Evolutionary conservation across 108 stramenopile genomes (phyloP), one percentile per base, ranked within the genome.

Genomic region (Phaeodactylum tricornutum): DNA sequence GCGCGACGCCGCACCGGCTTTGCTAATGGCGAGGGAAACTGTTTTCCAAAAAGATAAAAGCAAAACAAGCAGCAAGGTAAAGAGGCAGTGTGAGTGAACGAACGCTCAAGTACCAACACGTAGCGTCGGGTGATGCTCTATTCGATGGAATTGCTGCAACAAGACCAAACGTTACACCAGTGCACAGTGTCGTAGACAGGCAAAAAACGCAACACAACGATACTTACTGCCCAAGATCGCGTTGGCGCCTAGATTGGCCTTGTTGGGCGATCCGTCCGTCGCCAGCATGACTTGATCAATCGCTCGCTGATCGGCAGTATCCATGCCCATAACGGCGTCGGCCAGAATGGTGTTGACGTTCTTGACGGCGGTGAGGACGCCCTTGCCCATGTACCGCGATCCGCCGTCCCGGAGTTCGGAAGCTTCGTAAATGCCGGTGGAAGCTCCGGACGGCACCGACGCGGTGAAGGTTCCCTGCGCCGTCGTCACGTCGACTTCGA

Each of bases 331-430:
- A 43, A 99, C 69, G 46, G 78, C 74, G 50, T 89, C 84, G 27
- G 68, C 89, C 59, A 99, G 75, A 53, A 84, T 62, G 23, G 77
- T 82, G 80, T 97, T 97, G 42, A 96, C 95, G 70, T 97, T 98
- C 29, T 71, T 60, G 19, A 98, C 94, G 29, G 98, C 98, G 68
- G 77, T 49, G 27, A 82, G 51, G 28, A 93, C 91, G 38, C 97
- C 98, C 83, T 99, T 99, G 59, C 98, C 98, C 78, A 92, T 71
- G 88, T 97, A 99, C 24, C 93, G 90, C 28, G 62, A 55, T 22
- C 95, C 98, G 19, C 97, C 97, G 63, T 99, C 98, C 48, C 98
- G 92, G 47, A 99, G 92, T 62, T 99, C 98, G 47, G 66, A 74
- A 19, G 98, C 98, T 72, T 99, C 92, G 74, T 94, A 93, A 39